phyloP scores from a whole-genome alignment of 1,284 basidiomycete genomes.

The Xerocomus amazonicus region DNA sequence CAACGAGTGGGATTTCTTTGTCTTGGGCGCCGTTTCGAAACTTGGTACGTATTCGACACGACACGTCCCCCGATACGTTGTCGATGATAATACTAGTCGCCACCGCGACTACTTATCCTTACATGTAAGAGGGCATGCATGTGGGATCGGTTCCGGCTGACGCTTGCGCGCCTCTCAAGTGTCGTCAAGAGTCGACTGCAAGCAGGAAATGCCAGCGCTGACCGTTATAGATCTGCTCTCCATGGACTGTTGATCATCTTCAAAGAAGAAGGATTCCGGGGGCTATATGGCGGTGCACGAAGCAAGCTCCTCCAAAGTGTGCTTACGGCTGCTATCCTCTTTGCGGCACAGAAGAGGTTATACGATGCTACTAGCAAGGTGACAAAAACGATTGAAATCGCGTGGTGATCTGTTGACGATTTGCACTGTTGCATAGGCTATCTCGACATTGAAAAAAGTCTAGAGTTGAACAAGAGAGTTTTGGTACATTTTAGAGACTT shows the following conservation, averaged over 20 bases:
- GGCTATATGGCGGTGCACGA: constrained; percentile 81
- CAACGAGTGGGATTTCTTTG: constrained; percentile 84
- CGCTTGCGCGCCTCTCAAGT: constrained; percentile 36
- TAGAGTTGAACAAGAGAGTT: no score
- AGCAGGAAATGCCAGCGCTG: constrained; percentile 61
- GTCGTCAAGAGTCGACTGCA: constrained; percentile 84
- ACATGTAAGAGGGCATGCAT: constrained; percentile 52
- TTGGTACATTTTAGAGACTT: no score
- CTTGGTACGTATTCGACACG: constrained; percentile 49
- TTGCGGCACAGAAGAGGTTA: constrained; percentile 77
- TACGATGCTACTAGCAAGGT: constrained; percentile 68
- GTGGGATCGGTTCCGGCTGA: background rate
- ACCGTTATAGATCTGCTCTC: constrained; percentile 67
- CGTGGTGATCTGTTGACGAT: constrained; percentile 1
- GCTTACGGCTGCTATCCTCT: constrained; percentile 86
- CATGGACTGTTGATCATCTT: constrained; percentile 72
- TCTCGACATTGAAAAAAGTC: constrained; percentile 8
- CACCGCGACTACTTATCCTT: constrained; percentile 73
- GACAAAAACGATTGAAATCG: background rate
- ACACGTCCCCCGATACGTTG: background rate
- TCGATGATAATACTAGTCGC: constrained; percentile 49
- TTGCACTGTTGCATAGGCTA: constrained; percentile 10
- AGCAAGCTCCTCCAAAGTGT: constrained; percentile 89
- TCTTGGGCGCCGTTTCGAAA: constrained; percentile 86
- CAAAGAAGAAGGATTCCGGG: constrained; percentile 72